Evolutionary conservation across 169 alveolate genomes (phyloP).

Genomic region (Miamiensis avidus): DNA sequence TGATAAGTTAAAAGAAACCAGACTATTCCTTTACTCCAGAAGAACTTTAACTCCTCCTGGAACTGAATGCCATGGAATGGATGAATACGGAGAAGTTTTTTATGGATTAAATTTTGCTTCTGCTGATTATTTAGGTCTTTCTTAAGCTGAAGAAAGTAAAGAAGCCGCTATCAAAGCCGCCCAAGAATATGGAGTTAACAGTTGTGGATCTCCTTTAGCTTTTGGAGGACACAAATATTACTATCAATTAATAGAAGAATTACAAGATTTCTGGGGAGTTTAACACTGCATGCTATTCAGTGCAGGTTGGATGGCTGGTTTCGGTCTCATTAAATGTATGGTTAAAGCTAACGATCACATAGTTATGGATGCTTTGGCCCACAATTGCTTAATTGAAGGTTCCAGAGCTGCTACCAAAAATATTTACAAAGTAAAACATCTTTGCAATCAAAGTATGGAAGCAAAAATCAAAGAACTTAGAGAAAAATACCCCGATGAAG

Average conservation of each 20-base stretch:
- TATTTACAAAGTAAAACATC: constrained; percentile 37
- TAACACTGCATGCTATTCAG: constrained; percentile 31
- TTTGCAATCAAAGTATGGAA: constrained; percentile 44
- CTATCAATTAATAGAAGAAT: constrained; percentile 38
- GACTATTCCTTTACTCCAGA: constrained; percentile 20
- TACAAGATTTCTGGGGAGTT: constrained; percentile 45
- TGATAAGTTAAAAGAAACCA: constrained; percentile 4
- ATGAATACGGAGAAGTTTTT: constrained; percentile 28
- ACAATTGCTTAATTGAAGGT: constrained; percentile 49
- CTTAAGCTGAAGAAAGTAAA: constrained; percentile 38
- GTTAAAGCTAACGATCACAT: constrained; percentile 43
- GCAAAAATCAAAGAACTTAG: constrained; percentile 33
- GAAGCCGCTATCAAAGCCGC: constrained; percentile 50
- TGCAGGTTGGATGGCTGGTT: constrained; percentile 55
- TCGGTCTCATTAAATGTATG: constrained; percentile 42
- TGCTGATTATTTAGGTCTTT: constrained; percentile 50
- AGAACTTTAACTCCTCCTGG: constrained; percentile 31
- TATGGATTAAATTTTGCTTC: constrained; percentile 47
- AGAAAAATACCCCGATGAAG: constrained; percentile 36
- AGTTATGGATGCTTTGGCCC: constrained; percentile 48
- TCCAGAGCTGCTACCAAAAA: constrained; percentile 47
- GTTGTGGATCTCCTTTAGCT: constrained; percentile 53
- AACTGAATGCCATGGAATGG: constrained; percentile 32
- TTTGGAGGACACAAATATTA: constrained; percentile 49
- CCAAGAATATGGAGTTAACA: constrained; percentile 45